Evolutionary conservation across 2,329 filamentous ascomycete genomes (phyloP).

Genomic region (Colletotrichum limetticola): DNA sequence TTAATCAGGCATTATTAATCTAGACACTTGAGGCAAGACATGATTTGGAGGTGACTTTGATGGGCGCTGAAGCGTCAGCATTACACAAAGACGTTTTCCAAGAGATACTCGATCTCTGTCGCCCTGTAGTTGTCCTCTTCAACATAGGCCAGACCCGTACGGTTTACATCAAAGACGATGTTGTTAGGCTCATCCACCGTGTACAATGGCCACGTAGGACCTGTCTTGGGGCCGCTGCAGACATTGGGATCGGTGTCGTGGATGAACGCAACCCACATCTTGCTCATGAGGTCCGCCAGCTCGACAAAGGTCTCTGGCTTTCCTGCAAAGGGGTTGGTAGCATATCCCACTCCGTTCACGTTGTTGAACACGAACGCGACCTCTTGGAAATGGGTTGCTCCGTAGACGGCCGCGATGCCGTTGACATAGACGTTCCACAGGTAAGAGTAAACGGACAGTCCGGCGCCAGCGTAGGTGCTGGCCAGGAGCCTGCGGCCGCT

Average conservation of each 20-base stretch:
- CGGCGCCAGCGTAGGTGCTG: slow-evolving; percentile 59
- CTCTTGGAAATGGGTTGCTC: slow-evolving; percentile 43
- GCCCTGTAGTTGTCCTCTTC: slow-evolving; percentile 57
- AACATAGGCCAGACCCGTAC: slow-evolving; percentile 49
- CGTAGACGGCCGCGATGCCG: slow-evolving; percentile 34
- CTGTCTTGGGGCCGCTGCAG: background rate
- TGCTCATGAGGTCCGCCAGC: slow-evolving; percentile 59
- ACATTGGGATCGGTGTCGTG: slow-evolving; percentile 55
- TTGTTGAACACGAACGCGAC: slow-evolving; percentile 61
- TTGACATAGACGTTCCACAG: slow-evolving; percentile 53
- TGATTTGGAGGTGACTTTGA: too few relatives aligned
- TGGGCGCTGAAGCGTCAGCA: background rate
- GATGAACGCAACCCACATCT: slow-evolving; percentile 63
- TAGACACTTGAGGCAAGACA: background rate
- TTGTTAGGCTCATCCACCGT: slow-evolving; percentile 51
- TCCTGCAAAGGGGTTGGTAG: slow-evolving; percentile 55
- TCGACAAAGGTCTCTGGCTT: slow-evolving; percentile 52
- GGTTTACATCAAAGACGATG: slow-evolving; percentile 61
- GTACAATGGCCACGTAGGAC: slow-evolving; percentile 56
- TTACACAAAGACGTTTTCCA: slow-evolving; percentile 32
- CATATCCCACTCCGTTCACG: slow-evolving; percentile 59
- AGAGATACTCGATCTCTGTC: slow-evolving; percentile 52
- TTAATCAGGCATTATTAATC: background rate
- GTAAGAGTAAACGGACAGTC: slow-evolving; percentile 65
- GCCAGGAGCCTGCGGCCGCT: slow-evolving; percentile 64